Base-by-base conservation (phyloP, 192 early-diverging fungal species). In the Borealophlyctis nickersoniae region DNA sequence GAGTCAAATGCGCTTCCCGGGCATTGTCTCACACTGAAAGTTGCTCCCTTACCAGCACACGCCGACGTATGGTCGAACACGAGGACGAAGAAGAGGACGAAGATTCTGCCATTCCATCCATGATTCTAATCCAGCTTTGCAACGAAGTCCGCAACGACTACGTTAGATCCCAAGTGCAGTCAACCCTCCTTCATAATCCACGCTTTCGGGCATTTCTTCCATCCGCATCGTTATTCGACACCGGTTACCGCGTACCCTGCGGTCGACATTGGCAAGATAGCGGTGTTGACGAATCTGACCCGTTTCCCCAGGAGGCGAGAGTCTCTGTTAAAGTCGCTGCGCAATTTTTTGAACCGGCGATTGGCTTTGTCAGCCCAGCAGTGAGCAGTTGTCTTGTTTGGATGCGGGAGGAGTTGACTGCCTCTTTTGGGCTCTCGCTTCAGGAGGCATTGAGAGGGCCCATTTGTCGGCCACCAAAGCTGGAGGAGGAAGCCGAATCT, bases 61-160 rank as follows among this genome's bases (percentile, higher is more conserved):
- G 24, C 7, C 23, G 1, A 0, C 24, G 22, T 19, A 1, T 23
- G 0, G 5, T 9, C 22, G 19, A 26, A n/a, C 9, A 7, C 23
- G 7, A 11, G 9, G 39, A 49, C 11, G 28, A 14, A 29, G 60
- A 61, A n/a, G 60, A 61, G 29, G 39, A 23, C 23, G 34, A 52
- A 1, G 27, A 27, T 16, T 7, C 7, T 0, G 9, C 13, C 22
- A 22, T 49, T 61, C 39, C 39, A 29, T 9, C 45, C 19, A 36
- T 14, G 5, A 7, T 24, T 19, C 19, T 49, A 9, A 19, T 49
- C 7, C 13, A 51, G 23, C 39, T 61, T 14, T n/a, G 31, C 1
- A 36, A 31, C n/a, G 60, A 49, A 16, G 11, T 61, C 7, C 45
- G 48, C 1, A 51, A 61, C 36, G 60, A 61, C 36, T 61, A 24